These are phyloP conservation scores for Malus fusca DNA, from an alignment of 306 rosid genomes.

Conservation along the genomic window DNA sequence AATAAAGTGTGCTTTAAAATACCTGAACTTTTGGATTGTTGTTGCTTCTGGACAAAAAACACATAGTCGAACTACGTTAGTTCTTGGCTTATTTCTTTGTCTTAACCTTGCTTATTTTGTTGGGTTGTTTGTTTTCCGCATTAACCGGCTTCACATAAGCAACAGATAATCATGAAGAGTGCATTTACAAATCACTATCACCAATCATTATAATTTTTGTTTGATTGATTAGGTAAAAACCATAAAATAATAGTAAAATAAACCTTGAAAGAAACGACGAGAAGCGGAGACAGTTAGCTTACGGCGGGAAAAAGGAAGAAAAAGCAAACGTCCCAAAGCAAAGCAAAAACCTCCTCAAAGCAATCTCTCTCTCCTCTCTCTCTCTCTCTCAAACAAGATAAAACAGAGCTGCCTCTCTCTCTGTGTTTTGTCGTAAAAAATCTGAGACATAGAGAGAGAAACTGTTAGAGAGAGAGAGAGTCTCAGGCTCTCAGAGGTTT, in stretches of 20 bases:
- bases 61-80: background rate
- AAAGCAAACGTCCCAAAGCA: conserved; percentile 15
- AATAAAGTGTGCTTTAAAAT: background rate
- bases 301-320: conserved; percentile 43
- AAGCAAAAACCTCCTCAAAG: conserved; percentile 24
- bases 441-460: background rate
- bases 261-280: conserved; percentile 17
- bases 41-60: background rate
- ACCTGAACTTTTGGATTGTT: background rate
- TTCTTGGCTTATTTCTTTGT: no score
- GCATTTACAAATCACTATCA: background rate
- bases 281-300: conserved; percentile 12
- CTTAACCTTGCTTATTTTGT: no score
- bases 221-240: background rate
- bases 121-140: no score
- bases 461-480: background rate
- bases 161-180: background rate
- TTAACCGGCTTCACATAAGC: no score
- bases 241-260: background rate
- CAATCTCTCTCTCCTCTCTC: conserved; percentile 3
- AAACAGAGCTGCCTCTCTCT: background rate
- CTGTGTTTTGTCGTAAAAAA: background rate
- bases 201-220: background rate
- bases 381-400: background rate
- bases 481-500: background rate